phyloP scores from a whole-genome alignment of 305 asterid genomes.

The Fraxinus ornus region DNA sequence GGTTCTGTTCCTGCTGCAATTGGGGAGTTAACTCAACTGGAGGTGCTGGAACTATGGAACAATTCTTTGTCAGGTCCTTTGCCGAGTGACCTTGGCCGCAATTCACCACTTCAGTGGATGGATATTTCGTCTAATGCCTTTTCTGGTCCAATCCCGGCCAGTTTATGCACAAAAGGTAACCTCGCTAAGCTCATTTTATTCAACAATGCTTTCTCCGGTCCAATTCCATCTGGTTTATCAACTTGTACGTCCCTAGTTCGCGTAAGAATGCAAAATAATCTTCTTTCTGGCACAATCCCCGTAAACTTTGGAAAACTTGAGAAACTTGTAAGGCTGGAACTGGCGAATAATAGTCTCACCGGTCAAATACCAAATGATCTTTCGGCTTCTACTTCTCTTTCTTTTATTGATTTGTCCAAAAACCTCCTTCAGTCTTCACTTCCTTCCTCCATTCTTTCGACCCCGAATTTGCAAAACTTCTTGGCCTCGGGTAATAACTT shows the following conservation, averaged over 20 bases:
- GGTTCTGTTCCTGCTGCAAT: slow-evolving; percentile 58
- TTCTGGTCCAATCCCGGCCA: slow-evolving; percentile 59
- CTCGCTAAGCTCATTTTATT: slow-evolving; percentile 82
- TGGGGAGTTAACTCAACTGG: slow-evolving; percentile 43
- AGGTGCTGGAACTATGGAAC: slow-evolving; percentile 83
- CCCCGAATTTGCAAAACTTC: slow-evolving; percentile 65
- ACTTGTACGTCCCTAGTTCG: slow-evolving; percentile 66
- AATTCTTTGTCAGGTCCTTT: slow-evolving; percentile 66
- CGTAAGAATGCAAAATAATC: slow-evolving; percentile 71
- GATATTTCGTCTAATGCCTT: slow-evolving; percentile 73
- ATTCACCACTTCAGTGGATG: slow-evolving; percentile 70
- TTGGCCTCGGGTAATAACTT: slow-evolving; percentile 60
- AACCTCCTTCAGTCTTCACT: slow-evolving; percentile 69
- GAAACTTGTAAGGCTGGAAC: slow-evolving; percentile 67
- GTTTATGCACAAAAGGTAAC: slow-evolving; percentile 61
- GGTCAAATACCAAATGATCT: slow-evolving; percentile 81
- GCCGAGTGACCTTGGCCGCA: slow-evolving; percentile 64
- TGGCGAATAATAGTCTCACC: slow-evolving; percentile 62
- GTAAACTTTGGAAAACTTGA: slow-evolving; percentile 68
- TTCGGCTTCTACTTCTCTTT: slow-evolving; percentile 63
- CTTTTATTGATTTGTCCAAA: slow-evolving; percentile 75
- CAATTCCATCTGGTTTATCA: slow-evolving; percentile 64
- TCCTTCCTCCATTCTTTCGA: slow-evolving; percentile 66
- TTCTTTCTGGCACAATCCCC: slow-evolving; percentile 68
- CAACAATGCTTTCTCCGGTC: slow-evolving; percentile 75